Conservation (phyloP, 2,329 filamentous ascomycete species). For the Neonectria sp. region DNA sequence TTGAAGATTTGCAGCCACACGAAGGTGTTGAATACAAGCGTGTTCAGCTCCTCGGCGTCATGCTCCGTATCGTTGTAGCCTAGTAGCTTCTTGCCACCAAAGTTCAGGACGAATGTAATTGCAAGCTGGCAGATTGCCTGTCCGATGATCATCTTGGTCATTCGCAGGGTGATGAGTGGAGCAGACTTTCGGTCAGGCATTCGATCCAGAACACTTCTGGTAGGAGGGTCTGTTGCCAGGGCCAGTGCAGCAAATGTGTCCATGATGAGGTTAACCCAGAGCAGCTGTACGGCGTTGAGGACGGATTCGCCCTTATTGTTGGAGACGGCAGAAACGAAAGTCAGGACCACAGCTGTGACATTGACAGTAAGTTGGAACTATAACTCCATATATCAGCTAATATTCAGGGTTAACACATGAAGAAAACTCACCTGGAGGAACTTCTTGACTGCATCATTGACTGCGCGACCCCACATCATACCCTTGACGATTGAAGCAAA, state of each 20-base stretch:
- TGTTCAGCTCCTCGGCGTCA: constrained; percentile 61
- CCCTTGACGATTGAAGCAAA: constrained; percentile 73
- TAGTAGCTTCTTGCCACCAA: constrained; percentile 70
- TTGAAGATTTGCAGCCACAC: constrained; percentile 84
- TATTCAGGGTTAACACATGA: neutral
- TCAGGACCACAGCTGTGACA: constrained; percentile 72
- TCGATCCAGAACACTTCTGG: constrained; percentile 70
- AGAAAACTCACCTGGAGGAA: constrained; percentile 66
- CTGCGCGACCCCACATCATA: constrained; percentile 73
- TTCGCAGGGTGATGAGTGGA: constrained; percentile 78
- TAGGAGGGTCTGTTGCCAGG: constrained; percentile 75
- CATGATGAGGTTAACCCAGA: constrained; percentile 77
- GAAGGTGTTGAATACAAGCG: constrained; percentile 78
- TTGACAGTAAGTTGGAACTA: constrained; percentile 76
- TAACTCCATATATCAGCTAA: neutral
- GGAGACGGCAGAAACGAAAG: constrained; percentile 71
- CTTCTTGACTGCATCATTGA: constrained; percentile 75
- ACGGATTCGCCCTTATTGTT: constrained; percentile 67
- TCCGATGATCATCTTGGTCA: constrained; percentile 77
- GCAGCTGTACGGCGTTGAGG: constrained; percentile 71
- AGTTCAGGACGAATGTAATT: constrained; percentile 73
- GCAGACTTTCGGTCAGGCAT: constrained; percentile 74
- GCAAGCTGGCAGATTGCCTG: constrained; percentile 73
- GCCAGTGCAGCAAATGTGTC: constrained; percentile 75
- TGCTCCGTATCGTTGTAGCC: constrained; percentile 53